Evolutionary conservation across 1,284 basidiomycete genomes (phyloP), one percentile per base, ranked within the genome.

Genomic region (Ustilago trichophora): DNA sequence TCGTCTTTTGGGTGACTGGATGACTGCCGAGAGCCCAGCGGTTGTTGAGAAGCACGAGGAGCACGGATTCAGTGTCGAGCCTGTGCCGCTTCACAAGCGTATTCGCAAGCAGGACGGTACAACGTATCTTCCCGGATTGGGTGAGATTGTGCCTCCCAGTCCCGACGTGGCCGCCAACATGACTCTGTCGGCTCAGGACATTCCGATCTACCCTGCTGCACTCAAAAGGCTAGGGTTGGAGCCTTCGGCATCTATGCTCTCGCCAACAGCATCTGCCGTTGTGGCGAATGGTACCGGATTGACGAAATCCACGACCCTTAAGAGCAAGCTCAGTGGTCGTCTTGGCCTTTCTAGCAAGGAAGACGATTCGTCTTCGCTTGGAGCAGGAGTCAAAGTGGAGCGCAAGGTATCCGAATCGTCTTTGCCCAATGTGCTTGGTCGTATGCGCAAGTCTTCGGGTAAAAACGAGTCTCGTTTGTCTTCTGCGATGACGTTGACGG

Each of bases 1-100:
- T 3, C 52, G 53, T n/a, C 47, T 69, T 12, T 48, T 64, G 6
- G 60, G 66, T 6, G 60, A 69, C 29, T 69, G 60, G 60, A 52
- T 64, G 60, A 29, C 25, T 13, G 13, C 27, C 27, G 13, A n/a
- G n/a, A n/a, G 13, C 27, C 13, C 27, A 13, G 27, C 13, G 7
- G 27, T 29, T 13, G 27, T 29, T 29, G 27, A 29, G 8, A 18
- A 31, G 8, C 4, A 8, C 12, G 11, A 22, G 3, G 31, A 29
- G 10, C 32, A 40, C 11, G 15, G 10, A 12, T 19, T 55, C 32
- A 52, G 34, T 18, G 63, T 65, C 15, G 37, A 66, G 40, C 63
- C 63, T 0, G 29, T 66, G 7, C 63, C 63, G 1, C 31, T 57
- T 15, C 33, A 59, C 44, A 33, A 42, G 26, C 52, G 63, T 15